Evolutionary conservation across 306 rosid genomes (phyloP).

Genomic region (Castanopsis chinensis): DNA sequence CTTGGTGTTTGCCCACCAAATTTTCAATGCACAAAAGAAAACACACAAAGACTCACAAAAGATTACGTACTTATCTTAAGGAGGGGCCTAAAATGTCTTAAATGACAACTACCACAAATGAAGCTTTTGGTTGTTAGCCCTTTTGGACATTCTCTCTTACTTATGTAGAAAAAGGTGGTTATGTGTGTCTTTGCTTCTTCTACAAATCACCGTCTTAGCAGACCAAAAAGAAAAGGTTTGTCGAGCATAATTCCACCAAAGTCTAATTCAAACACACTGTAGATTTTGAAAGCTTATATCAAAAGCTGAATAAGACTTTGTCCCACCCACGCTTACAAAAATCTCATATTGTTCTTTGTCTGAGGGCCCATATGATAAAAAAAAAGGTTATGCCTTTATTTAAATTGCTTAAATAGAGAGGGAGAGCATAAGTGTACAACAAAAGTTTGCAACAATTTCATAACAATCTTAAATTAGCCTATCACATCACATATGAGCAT

Average conservation of each 20-base stretch:
- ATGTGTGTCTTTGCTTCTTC: constrained; percentile 33
- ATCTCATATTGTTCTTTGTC: constrained; percentile 1
- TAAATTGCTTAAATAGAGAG: not conserved
- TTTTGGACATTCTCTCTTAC: constrained; percentile 28
- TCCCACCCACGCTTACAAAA: constrained; percentile 12
- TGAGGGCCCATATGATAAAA: not conserved
- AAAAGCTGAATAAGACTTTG: constrained; percentile 5
- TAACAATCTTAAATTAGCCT: too few species aligned
- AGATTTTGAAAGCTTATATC: constrained; percentile 12
- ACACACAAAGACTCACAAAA: too few species aligned
- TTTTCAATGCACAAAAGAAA: too few species aligned
- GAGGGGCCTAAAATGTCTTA: too few species aligned
- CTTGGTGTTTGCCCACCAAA: too few species aligned
- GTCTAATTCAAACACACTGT: constrained; percentile 26
- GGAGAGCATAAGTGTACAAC: too few species aligned
- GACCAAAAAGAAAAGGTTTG: constrained; percentile 22
- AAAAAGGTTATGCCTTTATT: not conserved
- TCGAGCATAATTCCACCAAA: constrained; percentile 33
- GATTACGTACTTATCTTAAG: too few species aligned
- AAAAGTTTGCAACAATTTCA: too few species aligned
- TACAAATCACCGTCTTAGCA: constrained; percentile 39
- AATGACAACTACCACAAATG: constrained; percentile 14
- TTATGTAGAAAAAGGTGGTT: not conserved
- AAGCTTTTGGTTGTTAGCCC: constrained; percentile 10
- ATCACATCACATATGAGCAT: too few species aligned